These are phyloP conservation scores for Micractinium conductrix DNA, from an alignment of 139 green algal genomes.

Conservation along the genomic window DNA sequence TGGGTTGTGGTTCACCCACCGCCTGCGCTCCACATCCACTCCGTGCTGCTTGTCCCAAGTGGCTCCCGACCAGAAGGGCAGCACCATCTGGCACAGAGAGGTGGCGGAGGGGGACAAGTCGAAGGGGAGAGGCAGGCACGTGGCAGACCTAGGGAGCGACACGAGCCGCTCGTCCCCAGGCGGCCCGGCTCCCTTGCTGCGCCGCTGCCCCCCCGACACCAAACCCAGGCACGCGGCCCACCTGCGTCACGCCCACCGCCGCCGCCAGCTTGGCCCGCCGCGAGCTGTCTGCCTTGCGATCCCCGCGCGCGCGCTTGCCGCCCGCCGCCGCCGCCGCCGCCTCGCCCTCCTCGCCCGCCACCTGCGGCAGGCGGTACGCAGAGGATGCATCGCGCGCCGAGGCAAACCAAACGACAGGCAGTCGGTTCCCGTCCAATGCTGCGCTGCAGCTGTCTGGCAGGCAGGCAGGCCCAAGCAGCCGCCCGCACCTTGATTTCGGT, in stretches of 20 bases:
- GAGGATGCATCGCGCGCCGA: no score
- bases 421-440: no score
- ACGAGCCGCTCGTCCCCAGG: no score
- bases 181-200: no score
- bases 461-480: no score
- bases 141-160: no score
- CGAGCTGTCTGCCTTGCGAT: not conserved
- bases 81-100: constrained; percentile 51
- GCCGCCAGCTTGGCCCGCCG: constrained; percentile 65
- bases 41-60: constrained; percentile 69
- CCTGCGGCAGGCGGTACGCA: not conserved
- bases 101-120: not conserved
- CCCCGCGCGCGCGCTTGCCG: not conserved
- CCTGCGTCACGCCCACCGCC: constrained; percentile 63
- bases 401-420: no score
- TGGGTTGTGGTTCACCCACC: constrained; percentile 11
- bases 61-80: constrained; percentile 53
- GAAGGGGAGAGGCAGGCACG: not conserved
- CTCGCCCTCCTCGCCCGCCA: not conserved
- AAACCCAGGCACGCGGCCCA: not conserved
- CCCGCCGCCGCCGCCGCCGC: not conserved
- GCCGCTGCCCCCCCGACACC: no score
- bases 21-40: constrained; percentile 59
- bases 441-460: no score
- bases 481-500: constrained; percentile 70